Evolutionary conservation across 2,329 filamentous ascomycete genomes (phyloP).

Genomic region (Aspergillus spinulosporus): DNA sequence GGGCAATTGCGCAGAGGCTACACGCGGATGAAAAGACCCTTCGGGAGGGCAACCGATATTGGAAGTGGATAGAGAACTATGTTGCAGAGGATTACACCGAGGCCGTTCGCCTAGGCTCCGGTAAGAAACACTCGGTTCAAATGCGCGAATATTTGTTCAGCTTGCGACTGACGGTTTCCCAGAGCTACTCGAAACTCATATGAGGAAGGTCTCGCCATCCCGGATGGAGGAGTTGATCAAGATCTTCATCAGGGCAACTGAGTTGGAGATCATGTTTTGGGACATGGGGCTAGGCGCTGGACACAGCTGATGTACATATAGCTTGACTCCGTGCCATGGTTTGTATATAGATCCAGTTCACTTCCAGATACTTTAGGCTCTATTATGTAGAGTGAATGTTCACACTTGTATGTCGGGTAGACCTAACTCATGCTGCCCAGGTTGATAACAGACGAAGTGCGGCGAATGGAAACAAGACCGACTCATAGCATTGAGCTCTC

Average conservation of each 20-base stretch:
- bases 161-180: constrained; percentile 15
- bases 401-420: too few relatives aligned
- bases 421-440: too few relatives aligned
- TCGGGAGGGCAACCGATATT: constrained; percentile 71
- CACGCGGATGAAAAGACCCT: constrained; percentile 61
- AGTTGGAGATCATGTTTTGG: constrained; percentile 77
- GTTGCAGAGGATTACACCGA: constrained; percentile 75
- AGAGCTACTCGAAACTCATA: constrained; percentile 75
- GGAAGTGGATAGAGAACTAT: constrained; percentile 90
- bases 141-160: not conserved
- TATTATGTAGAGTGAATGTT: not conserved
- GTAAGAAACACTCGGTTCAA: constrained; percentile 47
- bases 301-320: not conserved
- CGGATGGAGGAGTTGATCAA: constrained; percentile 78
- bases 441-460: too few relatives aligned
- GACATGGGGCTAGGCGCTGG: constrained; percentile 59
- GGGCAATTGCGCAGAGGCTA: constrained; percentile 71
- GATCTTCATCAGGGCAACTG: constrained; percentile 83
- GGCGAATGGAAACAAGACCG: too few relatives aligned
- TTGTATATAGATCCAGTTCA: constrained; percentile 1
- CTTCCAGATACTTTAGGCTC: not conserved
- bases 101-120: constrained; percentile 68
- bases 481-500: too few relatives aligned
- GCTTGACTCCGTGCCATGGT: too few relatives aligned
- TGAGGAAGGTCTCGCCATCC: constrained; percentile 68